These are phyloP conservation scores for Moricandia moricandioides DNA, from an alignment of 345 rosid genomes.

Conservation along the genomic window DNA sequence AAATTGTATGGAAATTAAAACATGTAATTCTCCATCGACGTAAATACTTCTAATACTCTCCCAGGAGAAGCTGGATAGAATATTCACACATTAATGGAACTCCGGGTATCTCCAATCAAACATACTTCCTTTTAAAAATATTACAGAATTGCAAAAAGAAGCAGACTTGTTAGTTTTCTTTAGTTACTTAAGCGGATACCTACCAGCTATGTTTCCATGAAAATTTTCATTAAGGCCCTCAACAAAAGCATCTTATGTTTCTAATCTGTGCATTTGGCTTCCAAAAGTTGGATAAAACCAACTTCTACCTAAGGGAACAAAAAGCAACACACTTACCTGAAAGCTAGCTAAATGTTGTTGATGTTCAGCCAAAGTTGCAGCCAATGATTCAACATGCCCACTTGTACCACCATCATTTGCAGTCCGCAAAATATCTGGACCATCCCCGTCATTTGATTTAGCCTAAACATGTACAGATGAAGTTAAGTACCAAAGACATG, in stretches of 20 bases:
- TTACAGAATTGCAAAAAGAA: conserved; percentile 1
- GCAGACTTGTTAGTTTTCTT: background rate
- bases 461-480: conserved; percentile 52
- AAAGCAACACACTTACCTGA: conserved; percentile 55
- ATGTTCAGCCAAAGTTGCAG: conserved; percentile 89
- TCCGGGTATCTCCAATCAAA: background rate
- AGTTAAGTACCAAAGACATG: background rate
- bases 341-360: conserved; percentile 97
- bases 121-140: background rate
- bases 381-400: conserved; percentile 91
- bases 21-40: background rate
- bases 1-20: background rate
- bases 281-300: conserved; percentile 10
- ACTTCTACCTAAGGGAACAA: background rate
- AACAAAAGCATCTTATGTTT: conserved; percentile 9
- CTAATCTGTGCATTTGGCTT: conserved; percentile 2
- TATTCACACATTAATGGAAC: background rate
- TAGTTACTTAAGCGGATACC: background rate
- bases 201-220: background rate
- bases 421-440: conserved; percentile 90
- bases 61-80: background rate
- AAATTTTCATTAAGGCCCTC: background rate
- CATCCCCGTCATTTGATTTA: conserved; percentile 96
- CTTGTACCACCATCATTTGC: conserved; percentile 69
- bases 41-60: background rate